Percentiles rank a stretch among this genome's conserved stretches.
phyloP scores from a whole-genome alignment of 106 monocot species.

The Vanilla planifolia region DNA sequence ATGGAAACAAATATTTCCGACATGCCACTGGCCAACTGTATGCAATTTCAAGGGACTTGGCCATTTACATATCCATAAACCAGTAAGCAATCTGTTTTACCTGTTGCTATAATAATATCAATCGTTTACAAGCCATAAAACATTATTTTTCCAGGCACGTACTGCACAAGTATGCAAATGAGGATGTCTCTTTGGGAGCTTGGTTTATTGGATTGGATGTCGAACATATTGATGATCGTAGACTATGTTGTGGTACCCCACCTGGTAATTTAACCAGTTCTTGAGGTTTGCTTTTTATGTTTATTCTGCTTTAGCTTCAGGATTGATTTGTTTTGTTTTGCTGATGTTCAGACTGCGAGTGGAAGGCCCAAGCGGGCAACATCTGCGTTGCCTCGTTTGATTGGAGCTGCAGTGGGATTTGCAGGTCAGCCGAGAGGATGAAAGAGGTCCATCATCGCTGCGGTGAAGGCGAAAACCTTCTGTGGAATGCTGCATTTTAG shows the following conservation, averaged over 20 bases:
- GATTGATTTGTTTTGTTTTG: too few species aligned
- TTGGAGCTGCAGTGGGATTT: conserved; percentile 66
- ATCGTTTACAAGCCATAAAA: too few species aligned
- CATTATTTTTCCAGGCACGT: conserved; percentile 18
- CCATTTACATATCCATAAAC: conserved; percentile 52
- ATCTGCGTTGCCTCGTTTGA: conserved; percentile 58
- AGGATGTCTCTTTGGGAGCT: conserved; percentile 58
- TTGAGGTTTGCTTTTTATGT: too few species aligned
- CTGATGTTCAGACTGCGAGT: conserved; percentile 57
- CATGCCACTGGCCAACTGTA: conserved; percentile 61
- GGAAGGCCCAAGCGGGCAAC: conserved; percentile 64
- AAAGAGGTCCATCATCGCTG: conserved; percentile 42
- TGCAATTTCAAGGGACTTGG: conserved; percentile 58
- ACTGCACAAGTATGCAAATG: conserved; percentile 56
- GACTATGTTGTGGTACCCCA: conserved; percentile 57
- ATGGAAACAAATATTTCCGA: conserved; percentile 62
- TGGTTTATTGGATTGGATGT: conserved; percentile 64
- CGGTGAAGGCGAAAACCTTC: conserved; percentile 37
- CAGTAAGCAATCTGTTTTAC: conserved; percentile 18
- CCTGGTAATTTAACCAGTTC: conserved; percentile 24
- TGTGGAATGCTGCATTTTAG: conserved; percentile 42
- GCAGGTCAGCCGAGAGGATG: conserved; percentile 51
- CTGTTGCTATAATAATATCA: not conserved
- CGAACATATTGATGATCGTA: conserved; percentile 51
- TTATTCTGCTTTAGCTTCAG: too few species aligned